Evolutionary conservation across 495 filamentous ascomycete species (phyloP).

Genomic region (Penicillium pancosmium): DNA sequence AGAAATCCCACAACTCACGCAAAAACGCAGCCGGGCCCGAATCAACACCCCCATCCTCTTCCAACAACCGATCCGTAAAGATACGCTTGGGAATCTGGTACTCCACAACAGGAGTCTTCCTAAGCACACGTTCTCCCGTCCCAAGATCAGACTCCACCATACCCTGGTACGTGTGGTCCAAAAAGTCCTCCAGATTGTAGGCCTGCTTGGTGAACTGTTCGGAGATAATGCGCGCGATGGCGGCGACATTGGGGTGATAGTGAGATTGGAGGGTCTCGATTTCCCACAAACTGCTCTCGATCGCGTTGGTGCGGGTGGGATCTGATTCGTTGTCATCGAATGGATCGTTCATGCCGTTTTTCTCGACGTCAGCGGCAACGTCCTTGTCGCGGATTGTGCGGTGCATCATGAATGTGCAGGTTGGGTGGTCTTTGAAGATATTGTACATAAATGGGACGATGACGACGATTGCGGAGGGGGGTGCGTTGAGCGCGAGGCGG

Average conservation of each 20-base stretch:
- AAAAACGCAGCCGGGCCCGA: constrained; percentile 42
- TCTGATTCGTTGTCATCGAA: constrained; percentile 76
- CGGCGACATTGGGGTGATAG: constrained; percentile 96
- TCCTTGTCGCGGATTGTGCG: constrained; percentile 64
- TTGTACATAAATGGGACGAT: constrained; percentile 96
- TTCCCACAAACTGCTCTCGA: constrained; percentile 96
- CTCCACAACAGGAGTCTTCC: constrained; percentile 85
- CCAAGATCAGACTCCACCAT: constrained; percentile 80
- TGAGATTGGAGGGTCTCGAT: constrained; percentile 85
- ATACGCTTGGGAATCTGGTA: constrained; percentile 92
- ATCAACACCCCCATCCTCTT: constrained; percentile 48
- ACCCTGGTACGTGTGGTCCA: constrained; percentile 91
- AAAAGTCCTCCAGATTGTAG: constrained; percentile 92
- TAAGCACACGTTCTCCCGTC: constrained; percentile 66
- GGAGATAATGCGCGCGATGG: constrained; percentile 88
- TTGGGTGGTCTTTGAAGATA: constrained; percentile 84
- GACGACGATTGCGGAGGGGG: constrained; percentile 83
- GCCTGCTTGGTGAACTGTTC: constrained; percentile 97
- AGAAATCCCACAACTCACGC: constrained; percentile 41
- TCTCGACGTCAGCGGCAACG: constrained; percentile 57
- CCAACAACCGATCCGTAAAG: constrained; percentile 57
- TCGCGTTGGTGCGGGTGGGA: constrained; percentile 80
- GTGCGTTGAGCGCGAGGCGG: constrained; percentile 78
- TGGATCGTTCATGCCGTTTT: constrained; percentile 74
- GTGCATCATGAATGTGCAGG: constrained; percentile 94